Evolutionary conservation across 805 yeast genomes (phyloP), one percentile per base, ranked within the genome.

Genomic region (Wickerhamomyces hampshirensis): DNA sequence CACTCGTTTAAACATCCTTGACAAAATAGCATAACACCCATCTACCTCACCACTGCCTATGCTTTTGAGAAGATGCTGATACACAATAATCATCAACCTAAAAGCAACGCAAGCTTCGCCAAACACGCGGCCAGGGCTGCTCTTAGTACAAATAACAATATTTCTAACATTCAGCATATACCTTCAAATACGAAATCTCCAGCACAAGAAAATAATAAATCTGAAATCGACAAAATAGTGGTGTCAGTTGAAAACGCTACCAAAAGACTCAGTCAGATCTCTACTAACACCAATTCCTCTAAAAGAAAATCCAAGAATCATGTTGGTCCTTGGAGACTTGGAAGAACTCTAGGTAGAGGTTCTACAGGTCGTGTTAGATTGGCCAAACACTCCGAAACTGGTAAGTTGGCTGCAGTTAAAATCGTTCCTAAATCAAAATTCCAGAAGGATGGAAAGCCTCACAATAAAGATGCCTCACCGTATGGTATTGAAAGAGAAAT

Each of bases 271-370:
- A 39, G 48, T 11, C 58, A 53, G 37, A 46, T 48, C 5, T 55
- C 59, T 3, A 55, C 56, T 5, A 55, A 50, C 26, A 53, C 59
- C 14, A 53, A 50, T 28, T 50, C 54, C 11, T 55, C 56, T 10
- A 54, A 55, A 34, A 46, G 59, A 34, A 55, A 55, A 34, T 50
- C 56, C 11, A 53, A 53, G 35, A 53, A 53, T 29, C 59, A 53
- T 26, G 59, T 93, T 30, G 98, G 98, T 3, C 97, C 98, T 2
- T 93, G 98, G 98, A 84, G 87, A 56, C 67, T 93, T 26, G 98
- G 98, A 19, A 74, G 91, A 47, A 93, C 98, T 2, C 66, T 93
- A 34, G 98, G 98, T 17, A 73, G 94, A 40, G 98, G 98, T n/a
- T 84, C 95, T 11, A 86, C 96, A 1, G 98, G 98, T 17, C 74